A percentile compares a stretch with the other conserved stretches of the same genome.
Conservation (phyloP, 192 early-diverging fungal genomes). For the Ramicandelaber brevisporus region DNA sequence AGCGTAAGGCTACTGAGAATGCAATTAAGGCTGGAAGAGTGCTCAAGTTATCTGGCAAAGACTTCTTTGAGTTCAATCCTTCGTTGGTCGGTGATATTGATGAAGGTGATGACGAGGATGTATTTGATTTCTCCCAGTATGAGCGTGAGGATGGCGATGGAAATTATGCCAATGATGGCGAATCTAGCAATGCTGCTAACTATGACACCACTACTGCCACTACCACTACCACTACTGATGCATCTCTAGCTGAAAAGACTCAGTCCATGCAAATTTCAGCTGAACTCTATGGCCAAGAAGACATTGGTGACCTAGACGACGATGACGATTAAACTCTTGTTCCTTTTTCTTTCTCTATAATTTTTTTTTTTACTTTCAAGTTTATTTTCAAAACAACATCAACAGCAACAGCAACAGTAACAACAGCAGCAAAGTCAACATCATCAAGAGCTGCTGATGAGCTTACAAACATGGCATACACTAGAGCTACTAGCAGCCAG, state of each 20-base stretch:
- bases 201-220: not conserved
- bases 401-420: too few relatives aligned
- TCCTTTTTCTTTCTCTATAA: not conserved
- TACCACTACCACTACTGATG: not conserved
- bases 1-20: conserved; percentile 56
- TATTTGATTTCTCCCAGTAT: conserved; percentile 58
- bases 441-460: too few relatives aligned
- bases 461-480: too few relatives aligned
- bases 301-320: conserved; percentile 5
- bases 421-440: too few relatives aligned
- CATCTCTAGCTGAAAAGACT: conserved; percentile 1
- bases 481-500: too few relatives aligned
- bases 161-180: conserved; percentile 14
- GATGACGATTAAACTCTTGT: conserved; percentile 2
- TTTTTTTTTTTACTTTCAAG: conserved; percentile 3
- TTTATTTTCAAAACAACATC: too few relatives aligned
- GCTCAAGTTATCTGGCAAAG: conserved; percentile 83
- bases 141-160: conserved; percentile 32
- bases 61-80: conserved; percentile 95
- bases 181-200: conserved; percentile 1
- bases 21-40: conserved; percentile 67
- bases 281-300: conserved; percentile 6
- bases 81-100: conserved; percentile 46
- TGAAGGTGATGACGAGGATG: conserved; percentile 54
- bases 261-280: conserved; percentile 7